Base-by-base conservation (phyloP, 192 early-diverging fungal genomes). In the Mortierella claussenii region DNA sequence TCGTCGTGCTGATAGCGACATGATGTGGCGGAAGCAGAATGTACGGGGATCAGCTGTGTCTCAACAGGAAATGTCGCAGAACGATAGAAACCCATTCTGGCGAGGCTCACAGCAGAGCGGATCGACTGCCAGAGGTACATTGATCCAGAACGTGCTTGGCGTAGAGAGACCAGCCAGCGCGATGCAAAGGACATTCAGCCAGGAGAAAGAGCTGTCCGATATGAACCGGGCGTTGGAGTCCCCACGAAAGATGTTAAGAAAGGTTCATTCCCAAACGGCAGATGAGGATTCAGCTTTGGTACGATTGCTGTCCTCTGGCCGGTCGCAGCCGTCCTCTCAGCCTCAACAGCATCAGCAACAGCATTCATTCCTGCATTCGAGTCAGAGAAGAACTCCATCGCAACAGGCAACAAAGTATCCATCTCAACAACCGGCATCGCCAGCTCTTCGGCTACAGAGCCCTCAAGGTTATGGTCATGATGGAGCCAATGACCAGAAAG, bases 141-240 rank as follows among this genome's bases (percentile, higher is more conserved):
- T 73, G 2, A 65, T 73, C 20, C 61, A 73, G 12, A 57, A 37
- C 58, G 54, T 73, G 18, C 69, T 53, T 3, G 69, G 69, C 15
- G 55, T 73, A 4, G 69, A 73, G 42, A 31, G 69, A 30, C 69
- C 69, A 13, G 61, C 69, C 9, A 73, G 69, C 27, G 69, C 69
- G 8, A 65, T 73, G 61, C 69, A 73, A 36, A 57, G 58, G 44
- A 55, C 68, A 1, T 55, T 53, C 24, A 62, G 68, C 21, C 68
- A 70, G 34, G 68, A 70, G 27, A 46, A 55, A n/a, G 68, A 70
- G 52, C 18, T 70, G 6, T 55, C 58, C 4, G 68, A 70, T 3
- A 47, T 37, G 44, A 61, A 55, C 27, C 58, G 55, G 12, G 54
- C 18, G 26, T 27, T 50, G 5, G 69, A 65, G 15, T 65, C 69